Percentiles rank a stretch among this genome's conserved stretches.
Evolutionary conservation across 2,329 filamentous ascomycete species (phyloP).

Genomic region (Fusarium neocosmosporiellum): DNA sequence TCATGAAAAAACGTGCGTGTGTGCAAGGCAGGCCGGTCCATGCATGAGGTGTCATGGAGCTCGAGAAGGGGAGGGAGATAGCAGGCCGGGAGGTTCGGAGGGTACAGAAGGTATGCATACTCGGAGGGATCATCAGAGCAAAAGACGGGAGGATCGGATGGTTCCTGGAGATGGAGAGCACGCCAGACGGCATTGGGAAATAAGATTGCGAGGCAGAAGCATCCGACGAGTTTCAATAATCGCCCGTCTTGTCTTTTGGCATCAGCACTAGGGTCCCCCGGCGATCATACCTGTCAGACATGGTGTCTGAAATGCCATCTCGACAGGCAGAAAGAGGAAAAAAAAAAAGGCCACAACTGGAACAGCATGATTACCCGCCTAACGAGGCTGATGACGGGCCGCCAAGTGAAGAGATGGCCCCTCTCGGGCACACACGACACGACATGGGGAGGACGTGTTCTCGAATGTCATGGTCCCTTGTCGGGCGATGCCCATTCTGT

Average conservation of each 20-base stretch:
- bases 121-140: conserved; percentile 18
- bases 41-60: conserved; percentile 21
- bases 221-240: not conserved
- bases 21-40: conserved; percentile 2
- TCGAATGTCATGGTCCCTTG: not conserved
- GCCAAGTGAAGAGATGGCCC: not conserved
- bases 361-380: conserved; percentile 4
- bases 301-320: not conserved
- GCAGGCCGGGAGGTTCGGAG: conserved; percentile 18
- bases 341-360: not conserved
- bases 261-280: conserved; percentile 33
- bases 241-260: not conserved
- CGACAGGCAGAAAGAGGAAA: not conserved
- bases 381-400: not conserved
- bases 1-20: conserved; percentile 8
- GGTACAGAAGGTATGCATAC: conserved; percentile 2
- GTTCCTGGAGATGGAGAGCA: conserved; percentile 29
- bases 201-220: conserved; percentile 9
- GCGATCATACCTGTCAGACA: conserved; percentile 10
- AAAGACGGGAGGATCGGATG: conserved; percentile 36
- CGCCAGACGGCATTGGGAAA: not conserved
- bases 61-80: not conserved
- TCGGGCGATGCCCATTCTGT: conserved; percentile 2
- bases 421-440: not conserved
- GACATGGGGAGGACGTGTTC: not conserved